Evolutionary conservation across 116 monocot genomes (phyloP), one percentile per base, ranked within the genome.

Genomic region (Cymodocea nodosa): DNA sequence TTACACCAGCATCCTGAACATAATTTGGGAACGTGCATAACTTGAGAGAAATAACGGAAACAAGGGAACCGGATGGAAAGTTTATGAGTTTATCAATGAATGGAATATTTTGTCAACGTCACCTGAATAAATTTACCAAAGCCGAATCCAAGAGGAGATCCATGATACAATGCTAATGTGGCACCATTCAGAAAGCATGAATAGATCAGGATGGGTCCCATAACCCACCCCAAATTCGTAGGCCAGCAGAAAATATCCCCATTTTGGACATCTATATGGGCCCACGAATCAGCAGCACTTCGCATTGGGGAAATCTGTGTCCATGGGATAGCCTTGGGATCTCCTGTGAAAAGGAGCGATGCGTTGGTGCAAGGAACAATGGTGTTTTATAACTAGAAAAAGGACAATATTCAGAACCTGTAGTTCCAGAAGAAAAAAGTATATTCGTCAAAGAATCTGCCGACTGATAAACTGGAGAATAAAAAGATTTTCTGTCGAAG

Each of bases 111-210:
- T 49, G 22, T 57, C 4, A 67, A 19, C 1, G 3, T 59, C 56
- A 94, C 94, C 90, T 94, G 94, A 59, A 94, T 67, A 83, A 94
- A 94, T 74, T 90, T 94, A 39, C 94, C 90, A 70, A 90, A 94
- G 15, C 69, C 83, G 66, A 56, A 71, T 9, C 79, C 90, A 53
- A 94, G 94, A 52, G 94, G 90, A 63, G 94, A 94, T 49, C 94
- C 94, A 74, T 94, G 82, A 71, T 87, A 94, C 10, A 94, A 75
- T 55, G 94, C 94, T 53, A 94, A 63, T 68, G 90, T 77, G 18
- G 75, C 84, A 61, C 94, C 94, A 69, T 34, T 79, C 52, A 94
- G 22, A 73, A 90, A 90, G 55, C 82, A 84, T 23, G 90, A 85
- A 71, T 81, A 90, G 44, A 94, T 23, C 7, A 87, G 10, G 70